A percentile compares a stretch with the other conserved stretches of the same genome.
Conservation (phyloP, 2,329 filamentous ascomycete genomes). For the Aspergillus pseudoviridinutans region DNA sequence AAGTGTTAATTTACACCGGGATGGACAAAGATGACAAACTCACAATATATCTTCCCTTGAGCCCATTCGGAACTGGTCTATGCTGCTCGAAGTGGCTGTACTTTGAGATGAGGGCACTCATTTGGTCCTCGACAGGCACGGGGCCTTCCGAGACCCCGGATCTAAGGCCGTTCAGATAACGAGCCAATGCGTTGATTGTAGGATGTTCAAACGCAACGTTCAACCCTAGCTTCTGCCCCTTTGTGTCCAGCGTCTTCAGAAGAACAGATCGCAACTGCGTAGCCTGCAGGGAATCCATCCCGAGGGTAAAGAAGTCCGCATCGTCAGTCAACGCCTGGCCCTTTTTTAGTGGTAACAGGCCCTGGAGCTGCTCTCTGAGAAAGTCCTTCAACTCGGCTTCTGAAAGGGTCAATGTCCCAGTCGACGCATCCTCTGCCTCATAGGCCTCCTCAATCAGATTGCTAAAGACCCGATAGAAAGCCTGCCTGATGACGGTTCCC, state of each 20-base stretch:
- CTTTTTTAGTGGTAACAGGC: conserved; percentile 20
- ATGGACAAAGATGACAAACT: background rate
- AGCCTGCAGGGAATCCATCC: conserved; percentile 57
- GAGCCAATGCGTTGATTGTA: conserved; percentile 45
- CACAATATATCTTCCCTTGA: conserved; percentile 23
- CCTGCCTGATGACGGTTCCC: conserved; percentile 51
- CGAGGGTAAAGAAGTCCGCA: conserved; percentile 56
- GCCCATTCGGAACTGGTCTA: conserved; percentile 14
- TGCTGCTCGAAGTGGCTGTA: conserved; percentile 37
- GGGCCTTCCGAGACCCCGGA: conserved; percentile 28
- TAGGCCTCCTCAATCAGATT: conserved; percentile 47
- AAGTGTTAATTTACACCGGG: background rate
- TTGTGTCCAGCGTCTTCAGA: conserved; percentile 47
- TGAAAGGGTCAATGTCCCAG: conserved; percentile 19
- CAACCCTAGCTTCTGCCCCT: conserved; percentile 47
- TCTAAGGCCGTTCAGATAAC: conserved; percentile 41
- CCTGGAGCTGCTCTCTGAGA: conserved; percentile 28
- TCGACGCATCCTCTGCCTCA: conserved; percentile 17
- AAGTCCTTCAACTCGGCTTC: conserved; percentile 32
- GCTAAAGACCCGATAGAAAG: conserved; percentile 47
- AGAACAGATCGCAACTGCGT: conserved; percentile 53
- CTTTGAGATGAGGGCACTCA: conserved; percentile 46
- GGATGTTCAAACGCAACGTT: conserved; percentile 60
- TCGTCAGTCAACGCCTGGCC: conserved; percentile 27
- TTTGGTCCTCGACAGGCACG: conserved; percentile 39